Base-by-base conservation (phyloP, 108 stramenopile genomes). In the Skeletonema potamos region DNA sequence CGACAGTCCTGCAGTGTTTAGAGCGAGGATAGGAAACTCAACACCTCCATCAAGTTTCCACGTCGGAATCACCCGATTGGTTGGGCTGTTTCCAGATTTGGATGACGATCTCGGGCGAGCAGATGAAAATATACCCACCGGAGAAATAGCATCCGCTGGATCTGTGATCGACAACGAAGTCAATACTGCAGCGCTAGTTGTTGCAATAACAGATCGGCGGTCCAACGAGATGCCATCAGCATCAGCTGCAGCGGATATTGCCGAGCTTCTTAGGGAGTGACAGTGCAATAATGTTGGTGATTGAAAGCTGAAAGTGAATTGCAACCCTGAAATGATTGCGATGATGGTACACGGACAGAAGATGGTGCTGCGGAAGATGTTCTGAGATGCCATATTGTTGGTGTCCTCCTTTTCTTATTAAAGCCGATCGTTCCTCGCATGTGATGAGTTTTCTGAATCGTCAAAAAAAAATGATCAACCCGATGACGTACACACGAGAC, bases 1-100 rank as follows among this genome's bases (percentile, higher is more conserved):
- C 2, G 82, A 77, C 10, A 86, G 55, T 27, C 82, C 85, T 15
- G 80, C 85, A 7, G 85, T 84, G 55, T 86, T 86, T 27, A 86
- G 66, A 33, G 85, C 85, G 36, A 86, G 69, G 2, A 58, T 74
- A 24, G 85, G 85, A 41, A 86, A 76, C 59, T 80, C 20, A 2
- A 86, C 85, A 29, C 66, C 62, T 3, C 32, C 41, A 5, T 56
- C 46, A 0, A 86, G 59, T 24, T 74, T 81, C 82, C 82, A 86
- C 10, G 27, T 60, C 18, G 85, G 85, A 13, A 86, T 63, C 4
- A 24, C 3, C 9, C 41, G 13, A 18, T 26, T 24, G n/a, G n/a
- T n/a, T 8, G 62, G 9, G 17, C 17, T 41, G 17, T 20, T 33
- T 1, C 22, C 44, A 48, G 20, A 46, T n/a, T 51, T 51, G 6